Percentiles rank a stretch among this genome's conserved stretches.
Conservation (phyloP, 2,329 filamentous ascomycete genomes). For the Cercospora beticola region DNA sequence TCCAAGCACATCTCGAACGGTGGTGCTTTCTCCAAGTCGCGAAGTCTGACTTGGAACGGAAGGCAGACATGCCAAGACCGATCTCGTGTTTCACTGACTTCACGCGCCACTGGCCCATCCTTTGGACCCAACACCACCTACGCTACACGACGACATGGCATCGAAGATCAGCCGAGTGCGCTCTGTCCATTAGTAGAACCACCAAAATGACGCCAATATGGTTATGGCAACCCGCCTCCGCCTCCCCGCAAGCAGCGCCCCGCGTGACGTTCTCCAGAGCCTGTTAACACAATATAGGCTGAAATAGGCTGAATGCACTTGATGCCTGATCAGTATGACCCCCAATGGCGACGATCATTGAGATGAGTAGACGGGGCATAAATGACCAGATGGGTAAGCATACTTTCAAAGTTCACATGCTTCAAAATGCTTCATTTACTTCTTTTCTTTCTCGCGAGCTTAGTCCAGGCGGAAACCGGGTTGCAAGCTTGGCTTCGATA, state of each 20-base stretch:
- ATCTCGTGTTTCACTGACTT: background rate
- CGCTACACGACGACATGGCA: background rate
- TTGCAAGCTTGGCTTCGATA: constrained; percentile 65
- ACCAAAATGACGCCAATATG: background rate
- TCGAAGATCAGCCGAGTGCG: background rate
- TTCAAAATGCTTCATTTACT: background rate
- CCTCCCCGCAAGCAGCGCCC: background rate
- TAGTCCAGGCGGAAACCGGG: constrained; percentile 59
- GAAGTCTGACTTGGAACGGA: background rate
- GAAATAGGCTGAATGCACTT: constrained; percentile 5
- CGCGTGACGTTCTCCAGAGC: background rate
- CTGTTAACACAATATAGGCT: background rate
- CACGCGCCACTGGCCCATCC: background rate
- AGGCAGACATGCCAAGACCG: background rate
- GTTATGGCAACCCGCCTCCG: background rate
- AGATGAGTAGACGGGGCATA: background rate
- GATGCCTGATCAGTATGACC: background rate
- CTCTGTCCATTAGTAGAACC: background rate
- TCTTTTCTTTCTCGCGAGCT: constrained; percentile 21
- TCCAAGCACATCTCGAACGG: background rate
- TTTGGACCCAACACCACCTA: background rate
- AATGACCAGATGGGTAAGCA: background rate
- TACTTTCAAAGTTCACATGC: background rate
- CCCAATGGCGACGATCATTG: background rate
- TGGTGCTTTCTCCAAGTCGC: background rate